Evolutionary conservation across 176 grass and related monocot genomes (phyloP).

Genomic region (Carex kokanica): DNA sequence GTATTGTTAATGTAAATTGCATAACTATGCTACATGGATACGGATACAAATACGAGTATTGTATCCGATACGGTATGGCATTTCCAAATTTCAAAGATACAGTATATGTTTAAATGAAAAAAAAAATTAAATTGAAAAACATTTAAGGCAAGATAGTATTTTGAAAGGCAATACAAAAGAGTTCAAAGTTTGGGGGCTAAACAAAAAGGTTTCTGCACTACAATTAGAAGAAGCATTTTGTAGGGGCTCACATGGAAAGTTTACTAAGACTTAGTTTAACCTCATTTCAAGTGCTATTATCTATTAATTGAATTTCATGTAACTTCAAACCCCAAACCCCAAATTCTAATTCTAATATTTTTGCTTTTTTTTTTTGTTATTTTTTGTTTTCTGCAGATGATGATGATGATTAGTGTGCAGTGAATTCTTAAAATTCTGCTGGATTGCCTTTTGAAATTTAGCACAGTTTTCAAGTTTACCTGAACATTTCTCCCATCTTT

Average conservation of each 20-base stretch:
- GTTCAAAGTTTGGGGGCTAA: no score
- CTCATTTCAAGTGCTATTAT: background rate
- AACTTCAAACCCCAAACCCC: background rate
- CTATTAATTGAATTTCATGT: background rate
- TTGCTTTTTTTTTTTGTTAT: background rate
- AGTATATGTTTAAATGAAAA: no score
- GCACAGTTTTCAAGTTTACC: slow-evolving; percentile 24
- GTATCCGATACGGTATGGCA: no score
- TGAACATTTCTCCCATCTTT: background rate
- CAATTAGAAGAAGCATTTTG: background rate
- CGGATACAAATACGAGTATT: no score
- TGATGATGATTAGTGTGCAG: slow-evolving; percentile 20
- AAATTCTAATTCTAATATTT: slow-evolving; percentile 15
- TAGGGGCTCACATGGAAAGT: background rate
- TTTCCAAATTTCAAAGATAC: no score
- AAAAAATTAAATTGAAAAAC: no score
- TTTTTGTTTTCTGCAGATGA: slow-evolving; percentile 13
- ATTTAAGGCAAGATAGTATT: no score
- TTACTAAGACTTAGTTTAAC: background rate
- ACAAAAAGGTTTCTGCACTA: no score
- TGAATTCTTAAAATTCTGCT: background rate
- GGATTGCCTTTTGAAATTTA: slow-evolving; percentile 1
- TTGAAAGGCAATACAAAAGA: no score
- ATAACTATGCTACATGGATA: background rate
- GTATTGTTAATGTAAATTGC: slow-evolving; percentile 10